phyloP scores from a whole-genome alignment of 2,329 filamentous ascomycete genomes.

The Monosporascus sp. region DNA sequence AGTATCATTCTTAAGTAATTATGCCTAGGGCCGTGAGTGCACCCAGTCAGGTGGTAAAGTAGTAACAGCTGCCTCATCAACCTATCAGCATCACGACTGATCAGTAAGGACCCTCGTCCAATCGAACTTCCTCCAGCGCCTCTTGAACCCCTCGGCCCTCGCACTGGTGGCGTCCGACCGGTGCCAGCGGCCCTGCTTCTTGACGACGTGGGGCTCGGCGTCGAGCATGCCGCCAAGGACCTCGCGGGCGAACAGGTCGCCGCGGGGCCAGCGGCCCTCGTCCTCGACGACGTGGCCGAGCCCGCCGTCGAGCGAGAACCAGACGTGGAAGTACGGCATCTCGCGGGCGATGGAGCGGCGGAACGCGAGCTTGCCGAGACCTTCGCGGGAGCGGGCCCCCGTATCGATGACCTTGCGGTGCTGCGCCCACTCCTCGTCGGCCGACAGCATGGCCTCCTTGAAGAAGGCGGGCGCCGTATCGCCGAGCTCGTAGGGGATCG shows the following conservation, averaged over 20 bases:
- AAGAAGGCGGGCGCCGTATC: constrained; percentile 93
- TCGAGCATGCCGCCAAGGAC: constrained; percentile 90
- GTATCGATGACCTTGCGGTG: constrained; percentile 95
- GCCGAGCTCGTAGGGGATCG: constrained; percentile 85
- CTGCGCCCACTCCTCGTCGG: constrained; percentile 92
- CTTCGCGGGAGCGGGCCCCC: constrained; percentile 55
- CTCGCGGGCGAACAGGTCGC: constrained; percentile 89
- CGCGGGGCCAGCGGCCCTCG: constrained; percentile 74
- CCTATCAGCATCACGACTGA: constrained; percentile 6
- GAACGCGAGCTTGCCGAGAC: constrained; percentile 76
- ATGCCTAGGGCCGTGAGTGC: too few species aligned
- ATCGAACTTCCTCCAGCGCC: constrained; percentile 87
- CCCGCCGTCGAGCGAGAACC: constrained; percentile 90
- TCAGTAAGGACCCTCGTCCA: constrained; percentile 62
- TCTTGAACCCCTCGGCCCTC: constrained; percentile 72
- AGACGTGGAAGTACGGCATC: constrained; percentile 97
- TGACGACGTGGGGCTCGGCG: constrained; percentile 73
- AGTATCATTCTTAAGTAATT: background rate
- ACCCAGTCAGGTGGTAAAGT: too few species aligned
- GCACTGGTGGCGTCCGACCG: constrained; percentile 47
- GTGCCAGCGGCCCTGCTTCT: constrained; percentile 83
- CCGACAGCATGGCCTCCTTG: constrained; percentile 81
- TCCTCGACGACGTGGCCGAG: constrained; percentile 92
- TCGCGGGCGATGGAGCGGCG: constrained; percentile 80
- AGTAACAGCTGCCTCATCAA: background rate